These are phyloP conservation scores for Geoglossum cookeanum DNA, from an alignment of 2,329 filamentous ascomycete genomes.

Conservation along the genomic window DNA sequence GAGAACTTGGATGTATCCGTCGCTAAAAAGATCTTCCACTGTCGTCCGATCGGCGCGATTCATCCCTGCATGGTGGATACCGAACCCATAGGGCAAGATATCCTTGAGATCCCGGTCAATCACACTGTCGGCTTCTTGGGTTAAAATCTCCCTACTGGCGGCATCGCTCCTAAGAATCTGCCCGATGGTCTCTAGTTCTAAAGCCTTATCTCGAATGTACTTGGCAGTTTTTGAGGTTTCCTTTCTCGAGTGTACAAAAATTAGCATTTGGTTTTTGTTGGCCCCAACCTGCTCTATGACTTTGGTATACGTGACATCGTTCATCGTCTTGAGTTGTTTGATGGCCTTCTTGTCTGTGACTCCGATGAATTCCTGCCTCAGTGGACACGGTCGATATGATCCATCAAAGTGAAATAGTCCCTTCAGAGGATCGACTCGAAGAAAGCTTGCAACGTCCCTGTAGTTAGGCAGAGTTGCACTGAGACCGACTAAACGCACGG, in stretches of 20 bases:
- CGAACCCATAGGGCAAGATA: slow-evolving; percentile 85
- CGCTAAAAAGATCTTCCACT: slow-evolving; percentile 84
- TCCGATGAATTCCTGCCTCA: slow-evolving; percentile 93
- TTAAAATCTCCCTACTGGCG: slow-evolving; percentile 71
- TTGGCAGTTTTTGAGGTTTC: slow-evolving; percentile 95
- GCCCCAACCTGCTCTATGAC: slow-evolving; percentile 89
- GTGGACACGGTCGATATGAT: slow-evolving; percentile 77
- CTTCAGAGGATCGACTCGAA: slow-evolving; percentile 69
- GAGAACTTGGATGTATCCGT: slow-evolving; percentile 81
- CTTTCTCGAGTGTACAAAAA: slow-evolving; percentile 95
- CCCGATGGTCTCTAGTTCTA: slow-evolving; percentile 94
- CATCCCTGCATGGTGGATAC: slow-evolving; percentile 97
- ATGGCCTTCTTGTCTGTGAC: slow-evolving; percentile 97
- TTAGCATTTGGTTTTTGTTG: slow-evolving; percentile 92
- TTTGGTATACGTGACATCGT: slow-evolving; percentile 95
- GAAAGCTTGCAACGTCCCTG: slow-evolving; percentile 83
- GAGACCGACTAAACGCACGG: slow-evolving; percentile 76
- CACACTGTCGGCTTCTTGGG: slow-evolving; percentile 65
- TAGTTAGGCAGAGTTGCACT: slow-evolving; percentile 96
- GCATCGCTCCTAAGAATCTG: slow-evolving; percentile 88
- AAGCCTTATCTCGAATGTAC: slow-evolving; percentile 86
- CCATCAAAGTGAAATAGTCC: slow-evolving; percentile 94
- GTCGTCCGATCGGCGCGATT: slow-evolving; percentile 84
- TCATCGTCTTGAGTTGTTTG: slow-evolving; percentile 98
- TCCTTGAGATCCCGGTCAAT: slow-evolving; percentile 83